phyloP scores from a whole-genome alignment of 129 eudicot genomes.

The Calendula officinalis region DNA sequence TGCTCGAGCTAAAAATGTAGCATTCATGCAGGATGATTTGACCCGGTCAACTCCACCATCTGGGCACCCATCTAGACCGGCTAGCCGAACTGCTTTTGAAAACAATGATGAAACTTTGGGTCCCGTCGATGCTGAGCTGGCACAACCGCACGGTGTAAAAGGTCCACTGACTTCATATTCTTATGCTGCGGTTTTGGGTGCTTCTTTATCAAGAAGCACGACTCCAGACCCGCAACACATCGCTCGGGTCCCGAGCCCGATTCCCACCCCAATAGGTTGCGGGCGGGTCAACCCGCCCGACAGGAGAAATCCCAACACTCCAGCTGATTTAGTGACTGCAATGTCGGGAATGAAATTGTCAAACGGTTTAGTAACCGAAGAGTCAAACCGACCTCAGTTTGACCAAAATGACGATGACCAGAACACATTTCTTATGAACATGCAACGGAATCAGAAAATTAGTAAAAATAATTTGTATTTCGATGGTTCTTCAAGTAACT shows the following conservation, averaged over 20 bases:
- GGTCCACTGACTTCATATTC: slow-evolving; percentile 69
- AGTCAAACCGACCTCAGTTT: slow-evolving; percentile 40
- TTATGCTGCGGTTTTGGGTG: slow-evolving; percentile 93
- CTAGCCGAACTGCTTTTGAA: slow-evolving; percentile 85
- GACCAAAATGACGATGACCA: slow-evolving; percentile 49
- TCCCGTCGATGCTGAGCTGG: slow-evolving; percentile 66
- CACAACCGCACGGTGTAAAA: slow-evolving; percentile 37
- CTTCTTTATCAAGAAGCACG: slow-evolving; percentile 92
- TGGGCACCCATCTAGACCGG: slow-evolving; percentile 92
- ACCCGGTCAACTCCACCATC: slow-evolving; percentile 65
- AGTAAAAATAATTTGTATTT: slow-evolving; percentile 36
- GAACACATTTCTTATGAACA: slow-evolving; percentile 49
- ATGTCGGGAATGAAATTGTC: slow-evolving; percentile 74
- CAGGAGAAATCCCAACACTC: slow-evolving; percentile 42
- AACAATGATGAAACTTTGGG: slow-evolving; percentile 44
- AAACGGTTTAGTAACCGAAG: slow-evolving; percentile 53
- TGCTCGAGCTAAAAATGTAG: slow-evolving; percentile 5
- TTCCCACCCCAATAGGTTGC: slow-evolving; percentile 85
- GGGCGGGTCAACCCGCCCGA: slow-evolving; percentile 58
- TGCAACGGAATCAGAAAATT: slow-evolving; percentile 43
- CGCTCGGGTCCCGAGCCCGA: slow-evolving; percentile 89
- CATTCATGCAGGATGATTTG: slow-evolving; percentile 63
- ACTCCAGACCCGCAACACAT: slow-evolving; percentile 92
- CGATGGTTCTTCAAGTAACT: slow-evolving; percentile 53
- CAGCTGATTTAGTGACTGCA: slow-evolving; percentile 65